Base-by-base conservation (phyloP, 768 basidiomycete species). In the Artomyces pyxidatus region DNA sequence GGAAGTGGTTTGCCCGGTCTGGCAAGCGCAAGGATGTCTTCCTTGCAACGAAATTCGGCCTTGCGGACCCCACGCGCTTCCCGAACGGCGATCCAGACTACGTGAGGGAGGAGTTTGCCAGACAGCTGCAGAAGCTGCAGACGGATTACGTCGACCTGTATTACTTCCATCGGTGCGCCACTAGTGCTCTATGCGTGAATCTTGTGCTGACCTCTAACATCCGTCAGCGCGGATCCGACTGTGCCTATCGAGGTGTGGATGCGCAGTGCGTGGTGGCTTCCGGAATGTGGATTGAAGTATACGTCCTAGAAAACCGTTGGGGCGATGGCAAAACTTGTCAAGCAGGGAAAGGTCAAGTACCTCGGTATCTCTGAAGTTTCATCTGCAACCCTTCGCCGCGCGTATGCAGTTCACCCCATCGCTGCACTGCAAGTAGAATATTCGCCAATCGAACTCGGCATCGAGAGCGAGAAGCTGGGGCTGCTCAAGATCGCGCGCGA, bases 11-110 rank as follows among this genome's bases (percentile, higher is more conserved):
- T 60, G 69, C 72, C 52, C 63, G 65, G 12, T 75, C 73, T 9
- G 77, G 77, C 6, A 76, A 75, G 45, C 65, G 76, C 23, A 54
- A 65, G 17, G 65, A 75, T 11, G 76, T 79, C 19, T 84, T 83
- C 64, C 68, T 85, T 17, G 79, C 80, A 2, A 81, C 80, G 17
- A 84, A 85, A 59, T 76, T 75, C 40, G 75, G 75, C 12, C 9
- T 63, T 25, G 45, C 51, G 64, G 60, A 19, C 62, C 27, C 21
- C n/a, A 48, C 42, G 2, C 27, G 44, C 16, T 58, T 44, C 38
- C 38, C 43, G 28, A 47, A 65, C 17, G 71, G 70, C 25, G 66
- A 69, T n/a, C 66, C 71, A 0, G 65, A 72, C 45, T 73, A 75
- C 47, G 68, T 72, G 10, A 63, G 61, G 3, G 54, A 66, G 40